phyloP scores from a whole-genome alignment of 2,329 filamentous ascomycete genomes.

The Zalaria sp. region DNA sequence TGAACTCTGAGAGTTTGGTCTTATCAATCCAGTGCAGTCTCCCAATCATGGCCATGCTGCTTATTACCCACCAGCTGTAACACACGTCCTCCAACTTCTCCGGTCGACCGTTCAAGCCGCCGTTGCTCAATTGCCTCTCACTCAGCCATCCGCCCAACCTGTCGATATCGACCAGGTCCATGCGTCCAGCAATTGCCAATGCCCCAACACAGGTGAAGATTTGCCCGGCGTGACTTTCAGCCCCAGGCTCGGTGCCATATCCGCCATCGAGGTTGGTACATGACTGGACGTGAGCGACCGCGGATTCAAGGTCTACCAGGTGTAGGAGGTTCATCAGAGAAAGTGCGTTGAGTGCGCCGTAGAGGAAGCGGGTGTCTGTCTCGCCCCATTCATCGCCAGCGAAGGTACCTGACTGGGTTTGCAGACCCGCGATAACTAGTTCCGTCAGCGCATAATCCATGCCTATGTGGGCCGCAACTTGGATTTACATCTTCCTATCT shows the following conservation, averaged over 20 bases:
- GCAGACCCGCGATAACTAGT: slow-evolving; percentile 54
- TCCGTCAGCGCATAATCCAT: slow-evolving; percentile 30
- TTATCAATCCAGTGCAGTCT: slow-evolving; percentile 88
- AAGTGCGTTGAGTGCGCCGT: slow-evolving; percentile 76
- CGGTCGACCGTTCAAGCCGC: slow-evolving; percentile 83
- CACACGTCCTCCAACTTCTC: slow-evolving; percentile 96
- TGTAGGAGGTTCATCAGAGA: slow-evolving; percentile 65
- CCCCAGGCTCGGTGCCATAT: slow-evolving; percentile 78
- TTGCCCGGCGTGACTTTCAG: slow-evolving; percentile 89
- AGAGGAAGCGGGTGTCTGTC: slow-evolving; percentile 87
- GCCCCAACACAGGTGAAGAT: slow-evolving; percentile 90
- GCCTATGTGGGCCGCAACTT: background rate
- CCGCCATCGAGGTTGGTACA: slow-evolving; percentile 93
- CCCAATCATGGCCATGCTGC: slow-evolving; percentile 78
- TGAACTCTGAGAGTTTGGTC: slow-evolving; percentile 64
- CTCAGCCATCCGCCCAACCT: slow-evolving; percentile 81
- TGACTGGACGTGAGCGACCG: slow-evolving; percentile 61
- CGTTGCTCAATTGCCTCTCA: slow-evolving; percentile 75
- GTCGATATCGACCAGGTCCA: slow-evolving; percentile 68
- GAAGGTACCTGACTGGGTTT: slow-evolving; percentile 77
- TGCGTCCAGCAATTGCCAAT: slow-evolving; percentile 64
- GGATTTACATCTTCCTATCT: slow-evolving; percentile 57
- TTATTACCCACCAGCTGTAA: slow-evolving; percentile 98
- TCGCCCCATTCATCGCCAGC: slow-evolving; percentile 94
- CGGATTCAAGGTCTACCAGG: slow-evolving; percentile 64